phyloP scores from a whole-genome alignment of 495 filamentous ascomycete genomes.

The Staphylotrichum tortipilum region DNA sequence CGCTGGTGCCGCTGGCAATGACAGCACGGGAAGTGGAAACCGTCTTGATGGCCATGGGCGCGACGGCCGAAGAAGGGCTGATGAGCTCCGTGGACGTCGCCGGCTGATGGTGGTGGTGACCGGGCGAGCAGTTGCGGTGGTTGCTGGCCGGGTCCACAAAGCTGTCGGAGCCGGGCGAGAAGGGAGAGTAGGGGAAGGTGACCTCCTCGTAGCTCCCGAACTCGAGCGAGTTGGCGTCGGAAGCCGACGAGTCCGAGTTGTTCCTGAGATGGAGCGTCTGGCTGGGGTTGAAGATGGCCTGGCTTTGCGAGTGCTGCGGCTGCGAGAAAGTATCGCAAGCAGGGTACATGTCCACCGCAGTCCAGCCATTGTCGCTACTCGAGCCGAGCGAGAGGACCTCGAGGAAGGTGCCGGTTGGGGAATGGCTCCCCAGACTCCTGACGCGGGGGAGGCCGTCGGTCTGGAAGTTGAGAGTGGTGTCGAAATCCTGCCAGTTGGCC shows the following conservation, averaged over 20 bases:
- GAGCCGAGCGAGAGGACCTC: conserved; percentile 72
- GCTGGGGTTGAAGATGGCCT: conserved; percentile 75
- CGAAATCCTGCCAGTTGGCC: conserved; percentile 69
- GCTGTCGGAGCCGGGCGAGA: conserved; percentile 54
- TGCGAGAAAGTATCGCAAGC: conserved; percentile 42
- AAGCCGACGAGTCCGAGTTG: conserved; percentile 75
- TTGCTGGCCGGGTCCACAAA: conserved; percentile 39
- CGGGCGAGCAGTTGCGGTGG: conserved; percentile 44
- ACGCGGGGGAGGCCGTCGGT: conserved; percentile 45
- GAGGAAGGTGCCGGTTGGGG: conserved; percentile 72
- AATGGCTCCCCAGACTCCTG: conserved; percentile 61
- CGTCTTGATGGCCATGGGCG: conserved; percentile 60
- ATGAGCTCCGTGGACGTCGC: conserved; percentile 40
- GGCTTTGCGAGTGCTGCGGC: conserved; percentile 39
- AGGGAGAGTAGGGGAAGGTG: conserved; percentile 59
- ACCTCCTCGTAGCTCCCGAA: conserved; percentile 79
- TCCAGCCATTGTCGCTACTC: conserved; percentile 83
- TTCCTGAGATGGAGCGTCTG: conserved; percentile 79
- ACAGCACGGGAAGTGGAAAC: conserved; percentile 44
- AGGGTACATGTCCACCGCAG: conserved; percentile 53
- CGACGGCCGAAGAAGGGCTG: conserved; percentile 60
- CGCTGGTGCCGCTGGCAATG: conserved; percentile 50
- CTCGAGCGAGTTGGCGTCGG: conserved; percentile 51
- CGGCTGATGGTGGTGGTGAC: conserved; percentile 39
- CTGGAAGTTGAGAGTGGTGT: conserved; percentile 41